Evolutionary conservation across 2,329 filamentous ascomycete species (phyloP), one percentile per base, ranked within the genome.

Genomic region (Monilinia fructicola): DNA sequence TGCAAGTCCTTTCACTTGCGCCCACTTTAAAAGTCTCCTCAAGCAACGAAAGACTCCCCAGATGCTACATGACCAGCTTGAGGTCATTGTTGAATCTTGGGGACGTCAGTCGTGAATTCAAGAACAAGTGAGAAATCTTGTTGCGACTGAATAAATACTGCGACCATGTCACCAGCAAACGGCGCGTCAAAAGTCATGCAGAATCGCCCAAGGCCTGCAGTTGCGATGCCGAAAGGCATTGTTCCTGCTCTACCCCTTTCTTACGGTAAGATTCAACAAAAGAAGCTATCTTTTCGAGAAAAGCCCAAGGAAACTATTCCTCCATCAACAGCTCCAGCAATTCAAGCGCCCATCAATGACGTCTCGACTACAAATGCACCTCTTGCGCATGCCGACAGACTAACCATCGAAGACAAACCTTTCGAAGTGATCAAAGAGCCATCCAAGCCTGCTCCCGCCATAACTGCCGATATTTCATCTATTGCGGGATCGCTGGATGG

Each of bases 41-140:
- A 28, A 40, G 23, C 42, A 60, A 42, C 54, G 54, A 60, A 52
- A 65, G 63, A 65, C 63, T 65, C 63, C 63, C 63, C 63, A 65
- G 63, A 65, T 65, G 63, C 63, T 53, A 60, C 63, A 65, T 65
- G 63, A 65, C 63, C 64, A 62, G 28, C 48, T 28, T 52, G 60
- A 66, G 75, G 75, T 75, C 73, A 73, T 72, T 71, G 75, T 75
- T 75, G 68, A 76, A 75, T 75, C 74, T 76, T 75, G 75, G 75
- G 75, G 75, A 77, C 73, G 74, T 76, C 75, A 70, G 69, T 71
- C 60, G 66, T 59, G 66, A 58, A 59, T 68, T 59, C 44, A 61
- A 65, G 61, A 54, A 56, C 66, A 62, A 58, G 58, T 67, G 66
- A 55, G 35, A 56, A 60, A 52, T 21, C 48, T 16, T 58, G 46